phyloP scores from a whole-genome alignment of 805 yeast species.

The Pichia heedii region DNA sequence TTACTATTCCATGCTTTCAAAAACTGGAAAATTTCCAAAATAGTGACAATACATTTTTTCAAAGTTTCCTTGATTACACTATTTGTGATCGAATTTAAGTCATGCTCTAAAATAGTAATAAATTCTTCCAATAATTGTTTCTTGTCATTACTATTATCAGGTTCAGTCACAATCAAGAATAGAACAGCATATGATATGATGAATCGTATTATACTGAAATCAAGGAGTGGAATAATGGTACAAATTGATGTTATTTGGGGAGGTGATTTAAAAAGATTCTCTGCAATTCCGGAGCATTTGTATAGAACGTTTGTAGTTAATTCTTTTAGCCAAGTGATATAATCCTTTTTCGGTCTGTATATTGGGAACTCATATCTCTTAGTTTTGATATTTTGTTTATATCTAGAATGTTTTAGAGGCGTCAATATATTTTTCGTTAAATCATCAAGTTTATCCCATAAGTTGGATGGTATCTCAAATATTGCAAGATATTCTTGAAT shows the following conservation, averaged over 20 bases:
- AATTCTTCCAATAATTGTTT: constrained; percentile 52
- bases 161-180: constrained; percentile 36
- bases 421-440: constrained; percentile 62
- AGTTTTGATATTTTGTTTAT: constrained; percentile 41
- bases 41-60: constrained; percentile 58
- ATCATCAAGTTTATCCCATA: constrained; percentile 56
- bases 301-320: constrained; percentile 61
- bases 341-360: constrained; percentile 44
- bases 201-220: constrained; percentile 58
- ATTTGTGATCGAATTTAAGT: constrained; percentile 36
- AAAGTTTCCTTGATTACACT: constrained; percentile 48
- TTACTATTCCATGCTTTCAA: constrained; percentile 64
- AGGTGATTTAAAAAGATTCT: constrained; percentile 4
- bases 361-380: constrained; percentile 53
- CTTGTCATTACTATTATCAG: constrained; percentile 29
- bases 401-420: constrained; percentile 65
- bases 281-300: constrained; percentile 23
- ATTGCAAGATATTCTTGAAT: constrained; percentile 68
- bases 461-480: constrained; percentile 13
- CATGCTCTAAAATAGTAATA: constrained; percentile 43
- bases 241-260: constrained; percentile 1
- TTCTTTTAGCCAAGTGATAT: constrained; percentile 63
- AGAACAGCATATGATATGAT: constrained; percentile 71
- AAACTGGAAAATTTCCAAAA: constrained; percentile 76
- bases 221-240: constrained; percentile 27